Evolutionary conservation across 805 yeast genomes (phyloP), one percentile per base, ranked within the genome.

Genomic region (Priceomyces medius): DNA sequence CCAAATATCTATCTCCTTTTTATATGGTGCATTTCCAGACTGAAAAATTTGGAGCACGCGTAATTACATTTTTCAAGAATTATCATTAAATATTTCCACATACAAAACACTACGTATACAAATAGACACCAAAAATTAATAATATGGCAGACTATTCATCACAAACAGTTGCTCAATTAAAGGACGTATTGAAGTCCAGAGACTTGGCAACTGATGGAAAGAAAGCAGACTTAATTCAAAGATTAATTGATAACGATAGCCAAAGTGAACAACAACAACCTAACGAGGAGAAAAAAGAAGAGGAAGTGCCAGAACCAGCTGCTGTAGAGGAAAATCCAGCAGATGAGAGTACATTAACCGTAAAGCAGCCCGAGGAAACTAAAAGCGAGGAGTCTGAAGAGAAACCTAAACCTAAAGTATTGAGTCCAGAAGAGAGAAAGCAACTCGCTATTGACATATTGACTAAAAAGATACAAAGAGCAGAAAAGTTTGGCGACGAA

Each of bases 141-240:
- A 24, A n/a, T 20, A 79, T 80, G 83, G 49, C 79, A 13, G 74
- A 73, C 8, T 83, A 81, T 58, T 57, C 79, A n/a, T 56, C 81
- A n/a, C 74, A 79, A 48, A 83, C 90, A 2, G 97, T 89, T 38
- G 81, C 83, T 14, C 96, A 89, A 68, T 75, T 91, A 62, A 90
- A 87, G 60, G 96, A 85, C 47, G 55, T 78, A 42, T 74, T 91
- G 53, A 83, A 83, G 53, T 63, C 74, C 17, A 80, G 81, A 46
- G 85, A 83, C 1, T 74, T 91, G 38, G 61, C 93, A 2, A 69
- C 72, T 4, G 77, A 77, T 29, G 98, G 98, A 17, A 81, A 87
- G 52, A 91, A 91, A 63, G 81, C 84, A 32, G 97, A 88, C 39
- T 67, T 85, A 50, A 68, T 85, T 42, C 76, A 76, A 12, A 75